Conservation (phyloP, 768 basidiomycete species). For the Saitozyma podzolica region DNA sequence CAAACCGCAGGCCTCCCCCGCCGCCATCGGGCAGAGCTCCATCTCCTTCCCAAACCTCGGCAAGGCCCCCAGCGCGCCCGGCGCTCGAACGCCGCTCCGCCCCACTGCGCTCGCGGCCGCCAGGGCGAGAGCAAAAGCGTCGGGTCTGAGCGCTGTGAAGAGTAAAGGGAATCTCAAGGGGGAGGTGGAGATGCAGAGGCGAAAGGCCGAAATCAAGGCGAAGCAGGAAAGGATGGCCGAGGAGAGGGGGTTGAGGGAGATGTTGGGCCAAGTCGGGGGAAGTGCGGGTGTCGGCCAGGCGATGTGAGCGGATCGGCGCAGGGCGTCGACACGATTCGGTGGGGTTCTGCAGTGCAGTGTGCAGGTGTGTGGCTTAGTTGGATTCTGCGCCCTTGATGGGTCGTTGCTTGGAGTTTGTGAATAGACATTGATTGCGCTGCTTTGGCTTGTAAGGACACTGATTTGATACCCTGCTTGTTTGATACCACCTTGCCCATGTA, state of each 20-base stretch:
- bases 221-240: conserved; percentile 34
- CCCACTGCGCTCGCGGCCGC: conserved; percentile 3
- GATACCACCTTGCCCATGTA: no score
- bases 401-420: no score
- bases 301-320: no score
- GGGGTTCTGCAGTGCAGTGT: no score
- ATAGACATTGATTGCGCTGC: no score
- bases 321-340: no score
- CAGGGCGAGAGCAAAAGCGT: conserved; percentile 8
- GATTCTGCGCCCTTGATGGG: no score
- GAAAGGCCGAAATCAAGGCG: conserved; percentile 32
- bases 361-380: no score
- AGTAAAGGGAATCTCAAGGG: conserved; percentile 23
- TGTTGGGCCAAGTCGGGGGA: conserved; percentile 21
- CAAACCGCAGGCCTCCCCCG: background rate
- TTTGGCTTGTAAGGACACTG: no score
- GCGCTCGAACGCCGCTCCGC: background rate
- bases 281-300: background rate
- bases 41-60: background rate
- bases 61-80: background rate
- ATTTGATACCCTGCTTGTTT: no score
- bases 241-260: conserved; percentile 36
- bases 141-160: conserved; percentile 37
- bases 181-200: conserved; percentile 30
- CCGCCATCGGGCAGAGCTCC: background rate